These are phyloP conservation scores for Paramyrothecium roridum DNA, from an alignment of 2,329 filamentous ascomycete species.

Conservation along the genomic window DNA sequence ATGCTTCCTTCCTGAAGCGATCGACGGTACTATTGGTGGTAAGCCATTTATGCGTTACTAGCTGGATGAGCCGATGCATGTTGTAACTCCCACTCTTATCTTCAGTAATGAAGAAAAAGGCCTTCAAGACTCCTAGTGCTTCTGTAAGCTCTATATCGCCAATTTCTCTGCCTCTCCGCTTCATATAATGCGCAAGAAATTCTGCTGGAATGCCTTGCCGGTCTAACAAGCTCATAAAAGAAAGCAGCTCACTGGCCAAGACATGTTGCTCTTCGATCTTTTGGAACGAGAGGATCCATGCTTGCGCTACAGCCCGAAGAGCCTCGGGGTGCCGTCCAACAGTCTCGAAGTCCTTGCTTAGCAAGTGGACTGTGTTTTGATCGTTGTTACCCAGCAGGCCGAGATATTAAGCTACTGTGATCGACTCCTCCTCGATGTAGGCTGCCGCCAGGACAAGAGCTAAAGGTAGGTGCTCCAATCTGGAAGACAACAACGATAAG, in stretches of 20 bases:
- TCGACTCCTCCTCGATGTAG: slow-evolving; percentile 26
- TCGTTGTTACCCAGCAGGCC: slow-evolving; percentile 5
- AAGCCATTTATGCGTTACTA: slow-evolving; percentile 25
- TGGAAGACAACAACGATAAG: not conserved
- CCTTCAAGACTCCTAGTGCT: slow-evolving; percentile 20
- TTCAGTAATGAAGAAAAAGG: slow-evolving; percentile 26
- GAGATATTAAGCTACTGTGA: slow-evolving; percentile 21
- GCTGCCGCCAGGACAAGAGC: slow-evolving; percentile 31
- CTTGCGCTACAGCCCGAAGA: slow-evolving; percentile 24
- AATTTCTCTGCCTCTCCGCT: no score
- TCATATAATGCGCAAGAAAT: no score
- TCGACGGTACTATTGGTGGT: slow-evolving; percentile 1
- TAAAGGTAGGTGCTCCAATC: slow-evolving; percentile 21
- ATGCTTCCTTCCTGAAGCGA: not conserved
- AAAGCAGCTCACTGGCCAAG: slow-evolving; percentile 22
- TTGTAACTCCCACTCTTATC: slow-evolving; percentile 14
- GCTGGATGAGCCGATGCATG: slow-evolving; percentile 27
- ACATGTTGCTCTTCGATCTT: slow-evolving; percentile 19
- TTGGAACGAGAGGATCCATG: slow-evolving; percentile 30
- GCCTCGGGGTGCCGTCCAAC: slow-evolving; percentile 16
- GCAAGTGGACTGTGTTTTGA: slow-evolving; percentile 11
- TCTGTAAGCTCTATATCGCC: no score
- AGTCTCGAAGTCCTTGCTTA: slow-evolving; percentile 27
- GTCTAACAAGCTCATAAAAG: slow-evolving; percentile 22
- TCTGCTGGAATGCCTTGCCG: not conserved